Evolutionary conservation across 768 basidiomycete genomes (phyloP).

Genomic region (Hygrophorus russula): DNA sequence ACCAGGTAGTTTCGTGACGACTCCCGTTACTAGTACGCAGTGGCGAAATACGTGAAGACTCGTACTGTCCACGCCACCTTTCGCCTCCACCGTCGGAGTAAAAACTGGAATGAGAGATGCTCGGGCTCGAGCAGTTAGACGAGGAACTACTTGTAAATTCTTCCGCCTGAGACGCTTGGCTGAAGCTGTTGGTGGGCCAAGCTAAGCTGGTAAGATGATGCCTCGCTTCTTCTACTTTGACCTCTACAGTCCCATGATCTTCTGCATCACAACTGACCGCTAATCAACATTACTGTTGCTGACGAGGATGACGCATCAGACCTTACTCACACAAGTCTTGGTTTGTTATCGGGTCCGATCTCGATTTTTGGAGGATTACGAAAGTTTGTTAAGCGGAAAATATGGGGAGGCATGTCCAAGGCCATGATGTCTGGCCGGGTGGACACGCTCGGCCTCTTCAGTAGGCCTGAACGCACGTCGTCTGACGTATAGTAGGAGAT

Average conservation of each 20-base stretch:
- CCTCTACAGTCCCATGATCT: conserved; percentile 32
- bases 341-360: conserved; percentile 56
- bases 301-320: background rate
- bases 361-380: conserved; percentile 76
- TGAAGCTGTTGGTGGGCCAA: conserved; percentile 12
- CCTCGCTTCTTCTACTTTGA: conserved; percentile 36
- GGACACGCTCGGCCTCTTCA: conserved; percentile 47
- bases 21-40: conserved; percentile 1
- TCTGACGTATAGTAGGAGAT: conserved; percentile 79
- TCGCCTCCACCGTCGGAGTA: background rate
- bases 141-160: background rate
- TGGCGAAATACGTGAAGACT: conserved; percentile 2
- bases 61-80: conserved; percentile 3
- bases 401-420: conserved; percentile 63
- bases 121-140: conserved; percentile 4
- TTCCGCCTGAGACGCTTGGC: background rate
- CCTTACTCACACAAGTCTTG: conserved; percentile 48
- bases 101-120: background rate
- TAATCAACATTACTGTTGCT: conserved; percentile 8
- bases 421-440: conserved; percentile 60
- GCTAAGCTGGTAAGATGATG: conserved; percentile 30
- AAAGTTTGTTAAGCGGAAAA: conserved; percentile 73
- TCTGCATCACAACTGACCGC: conserved; percentile 29
- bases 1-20: conserved; percentile 3
- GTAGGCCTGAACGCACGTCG: conserved; percentile 58